A percentile compares a stretch with the other conserved stretches of the same genome.
phyloP scores from a whole-genome alignment of 208 protist genomes.

The Leishmania gerbilli region DNA sequence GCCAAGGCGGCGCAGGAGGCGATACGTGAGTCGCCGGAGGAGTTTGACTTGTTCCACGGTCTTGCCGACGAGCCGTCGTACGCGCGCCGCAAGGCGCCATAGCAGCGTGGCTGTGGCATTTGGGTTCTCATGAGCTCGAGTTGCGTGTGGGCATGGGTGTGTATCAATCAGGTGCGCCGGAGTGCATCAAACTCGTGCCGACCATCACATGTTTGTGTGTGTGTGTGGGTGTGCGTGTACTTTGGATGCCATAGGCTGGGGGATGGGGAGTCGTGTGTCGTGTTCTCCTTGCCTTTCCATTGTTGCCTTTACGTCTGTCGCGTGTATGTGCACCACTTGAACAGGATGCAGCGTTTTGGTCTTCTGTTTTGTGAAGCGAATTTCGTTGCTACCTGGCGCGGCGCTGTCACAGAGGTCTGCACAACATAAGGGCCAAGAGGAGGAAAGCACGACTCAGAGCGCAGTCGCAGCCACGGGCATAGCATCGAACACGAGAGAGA shows the following conservation, averaged over 20 bases:
- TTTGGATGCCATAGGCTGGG: neutral
- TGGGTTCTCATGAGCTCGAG: neutral
- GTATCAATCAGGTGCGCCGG: neutral
- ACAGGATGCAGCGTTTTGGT: neutral
- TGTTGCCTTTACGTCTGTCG: neutral
- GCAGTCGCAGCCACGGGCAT: neutral
- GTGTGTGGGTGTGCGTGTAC: neutral
- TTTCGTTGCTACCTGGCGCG: neutral
- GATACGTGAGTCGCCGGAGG: constrained; percentile 71
- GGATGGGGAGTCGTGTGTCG: neutral
- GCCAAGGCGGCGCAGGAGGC: constrained; percentile 81
- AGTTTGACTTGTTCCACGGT: constrained; percentile 89
- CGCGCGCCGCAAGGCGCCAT: constrained; percentile 33
- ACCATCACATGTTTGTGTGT: neutral
- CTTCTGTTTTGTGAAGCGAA: neutral
- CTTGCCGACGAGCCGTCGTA: constrained; percentile 77
- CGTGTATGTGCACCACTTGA: neutral
- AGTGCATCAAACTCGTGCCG: neutral
- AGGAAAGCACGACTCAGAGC: neutral
- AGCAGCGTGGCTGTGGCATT: constrained; percentile 2
- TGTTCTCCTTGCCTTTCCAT: neutral
- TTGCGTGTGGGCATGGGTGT: neutral
- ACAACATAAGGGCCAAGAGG: neutral
- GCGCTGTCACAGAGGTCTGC: neutral
- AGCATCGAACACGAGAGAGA: neutral